These are phyloP conservation scores for Paraphaeosphaeria sporulosa DNA, from an alignment of 2,329 filamentous ascomycete genomes.

Conservation along the genomic window DNA sequence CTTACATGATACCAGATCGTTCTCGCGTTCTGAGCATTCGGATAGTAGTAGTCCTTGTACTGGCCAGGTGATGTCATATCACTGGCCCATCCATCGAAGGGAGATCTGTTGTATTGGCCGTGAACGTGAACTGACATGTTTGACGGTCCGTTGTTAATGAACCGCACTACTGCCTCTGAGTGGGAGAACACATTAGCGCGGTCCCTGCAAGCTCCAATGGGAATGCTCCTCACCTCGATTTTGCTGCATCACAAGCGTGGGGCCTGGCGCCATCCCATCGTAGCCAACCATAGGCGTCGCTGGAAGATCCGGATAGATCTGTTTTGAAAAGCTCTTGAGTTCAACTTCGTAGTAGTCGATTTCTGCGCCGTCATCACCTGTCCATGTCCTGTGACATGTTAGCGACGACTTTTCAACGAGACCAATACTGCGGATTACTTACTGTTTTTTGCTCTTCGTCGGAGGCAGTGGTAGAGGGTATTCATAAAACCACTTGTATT, in stretches of 20 bases:
- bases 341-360: constrained; percentile 59
- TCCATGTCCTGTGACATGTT: constrained; percentile 40
- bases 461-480: constrained; percentile 57
- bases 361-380: constrained; percentile 40
- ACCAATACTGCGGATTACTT: constrained; percentile 21
- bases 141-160: constrained; percentile 62
- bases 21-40: constrained; percentile 62
- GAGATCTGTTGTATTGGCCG: constrained; percentile 40
- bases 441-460: constrained; percentile 53
- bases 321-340: constrained; percentile 50
- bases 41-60: constrained; percentile 70
- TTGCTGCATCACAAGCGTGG: constrained; percentile 59
- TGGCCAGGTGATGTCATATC: constrained; percentile 61
- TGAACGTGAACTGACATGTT: constrained; percentile 14
- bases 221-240: constrained; percentile 46
- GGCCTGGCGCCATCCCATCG: constrained; percentile 63
- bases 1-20: constrained; percentile 62
- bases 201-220: neutral
- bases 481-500: constrained; percentile 50
- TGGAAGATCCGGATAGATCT: constrained; percentile 54
- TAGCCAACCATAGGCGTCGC: constrained; percentile 57
- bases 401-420: constrained; percentile 20
- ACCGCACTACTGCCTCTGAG: constrained; percentile 61
- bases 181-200: neutral
- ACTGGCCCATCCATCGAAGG: constrained; percentile 64